Conservation (phyloP, 2,329 filamentous ascomycete species). For the Geosmithia morbida region DNA sequence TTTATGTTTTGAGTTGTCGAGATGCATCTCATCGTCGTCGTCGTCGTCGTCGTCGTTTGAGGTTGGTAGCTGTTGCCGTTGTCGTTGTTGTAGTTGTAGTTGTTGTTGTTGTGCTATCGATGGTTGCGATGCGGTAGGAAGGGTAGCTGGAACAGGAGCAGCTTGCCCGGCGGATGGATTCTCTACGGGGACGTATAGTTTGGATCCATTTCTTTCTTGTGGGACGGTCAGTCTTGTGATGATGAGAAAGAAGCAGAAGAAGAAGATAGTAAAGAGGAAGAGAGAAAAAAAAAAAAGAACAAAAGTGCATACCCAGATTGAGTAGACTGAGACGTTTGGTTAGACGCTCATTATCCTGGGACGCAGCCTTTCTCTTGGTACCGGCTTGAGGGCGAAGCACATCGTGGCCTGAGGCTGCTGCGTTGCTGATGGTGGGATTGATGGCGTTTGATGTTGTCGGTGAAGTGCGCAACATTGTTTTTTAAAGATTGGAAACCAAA, state of each 20-base stretch:
- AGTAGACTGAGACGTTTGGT: constrained; percentile 73
- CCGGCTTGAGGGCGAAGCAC: constrained; percentile 5
- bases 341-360: constrained; percentile 55
- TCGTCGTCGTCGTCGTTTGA: background rate
- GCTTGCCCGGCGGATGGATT: constrained; percentile 14
- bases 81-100: background rate
- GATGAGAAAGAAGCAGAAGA: constrained; percentile 2
- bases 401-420: background rate
- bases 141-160: too few relatives aligned
- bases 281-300: background rate
- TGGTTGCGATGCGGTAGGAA: background rate
- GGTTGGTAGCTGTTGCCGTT: background rate
- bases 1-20: constrained; percentile 77
- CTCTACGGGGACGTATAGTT: constrained; percentile 53
- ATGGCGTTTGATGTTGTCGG: constrained; percentile 6
- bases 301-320: constrained; percentile 54
- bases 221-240: constrained; percentile 5
- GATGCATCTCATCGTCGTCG: constrained; percentile 43
- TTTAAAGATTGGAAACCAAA: background rate
- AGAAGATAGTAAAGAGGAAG: background rate
- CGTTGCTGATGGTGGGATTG: background rate
- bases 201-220: constrained; percentile 45
- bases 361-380: constrained; percentile 46
- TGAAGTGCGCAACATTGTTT: background rate
- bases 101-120: too few relatives aligned